phyloP scores from a whole-genome alignment of 345 rosid genomes.

The Citrus trifoliata region DNA sequence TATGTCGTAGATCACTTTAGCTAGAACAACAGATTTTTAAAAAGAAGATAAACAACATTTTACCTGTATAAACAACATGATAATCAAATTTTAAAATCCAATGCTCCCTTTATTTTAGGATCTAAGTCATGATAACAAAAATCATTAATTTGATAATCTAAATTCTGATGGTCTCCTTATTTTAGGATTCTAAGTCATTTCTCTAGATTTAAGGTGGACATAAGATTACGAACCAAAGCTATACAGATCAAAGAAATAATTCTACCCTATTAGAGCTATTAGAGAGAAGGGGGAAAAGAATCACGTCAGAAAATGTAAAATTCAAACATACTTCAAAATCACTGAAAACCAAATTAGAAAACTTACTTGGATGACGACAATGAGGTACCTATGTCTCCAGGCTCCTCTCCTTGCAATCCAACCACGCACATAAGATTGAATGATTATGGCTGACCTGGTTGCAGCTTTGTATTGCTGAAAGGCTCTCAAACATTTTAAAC shows the following conservation, averaged over 20 bases:
- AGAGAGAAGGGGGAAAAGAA: not conserved
- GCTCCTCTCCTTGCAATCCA: slow-evolving; percentile 45
- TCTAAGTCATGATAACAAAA: not conserved
- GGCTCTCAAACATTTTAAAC: slow-evolving; percentile 27
- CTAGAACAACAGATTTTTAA: not conserved
- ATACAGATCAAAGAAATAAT: not conserved
- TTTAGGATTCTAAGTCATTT: not conserved
- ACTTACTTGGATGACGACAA: slow-evolving; percentile 65
- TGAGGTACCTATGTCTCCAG: slow-evolving; percentile 22
- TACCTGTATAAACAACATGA: not conserved
- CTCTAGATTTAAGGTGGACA: not conserved
- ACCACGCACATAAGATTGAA: slow-evolving; percentile 65
- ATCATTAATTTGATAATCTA: not conserved
- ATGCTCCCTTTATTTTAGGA: not conserved
- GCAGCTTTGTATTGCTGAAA: slow-evolving; percentile 30
- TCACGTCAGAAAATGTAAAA: not conserved
- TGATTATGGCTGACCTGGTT: slow-evolving; percentile 41
- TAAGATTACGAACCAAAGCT: not conserved
- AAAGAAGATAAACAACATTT: not conserved
- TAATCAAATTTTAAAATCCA: not conserved
- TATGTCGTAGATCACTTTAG: not conserved
- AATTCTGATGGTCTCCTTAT: not conserved
- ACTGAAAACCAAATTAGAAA: not conserved
- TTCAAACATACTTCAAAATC: not conserved
- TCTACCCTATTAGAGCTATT: not conserved